These are phyloP conservation scores for Fistulifera solaris DNA, from an alignment of 108 stramenopile genomes.

Conservation along the genomic window DNA sequence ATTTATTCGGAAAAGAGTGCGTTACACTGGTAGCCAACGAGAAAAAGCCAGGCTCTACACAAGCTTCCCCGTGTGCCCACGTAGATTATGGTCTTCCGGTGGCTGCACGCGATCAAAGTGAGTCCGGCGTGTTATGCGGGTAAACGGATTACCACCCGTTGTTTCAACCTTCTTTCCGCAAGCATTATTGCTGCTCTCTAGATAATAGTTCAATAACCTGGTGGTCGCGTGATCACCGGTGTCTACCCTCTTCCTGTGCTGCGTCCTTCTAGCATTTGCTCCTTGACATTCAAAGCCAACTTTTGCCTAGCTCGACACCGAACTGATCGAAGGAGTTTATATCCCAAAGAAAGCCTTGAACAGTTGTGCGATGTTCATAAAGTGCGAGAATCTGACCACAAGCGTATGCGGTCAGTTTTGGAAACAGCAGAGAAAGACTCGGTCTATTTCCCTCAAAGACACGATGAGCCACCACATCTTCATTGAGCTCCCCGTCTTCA, in stretches of 20 bases:
- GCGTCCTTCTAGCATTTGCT: slow-evolving; percentile 52
- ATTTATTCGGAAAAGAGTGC: no score
- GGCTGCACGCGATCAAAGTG: slow-evolving; percentile 41
- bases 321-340: slow-evolving; percentile 99
- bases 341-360: slow-evolving; percentile 99
- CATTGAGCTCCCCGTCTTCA: slow-evolving; percentile 75
- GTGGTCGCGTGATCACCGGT: slow-evolving; percentile 73
- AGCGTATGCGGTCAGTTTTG: slow-evolving; percentile 89
- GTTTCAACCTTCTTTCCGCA: slow-evolving; percentile 16
- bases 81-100: not conserved
- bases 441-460: slow-evolving; percentile 97
- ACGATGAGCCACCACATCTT: slow-evolving; percentile 85
- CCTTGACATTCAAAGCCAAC: slow-evolving; percentile 84
- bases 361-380: slow-evolving; percentile 97
- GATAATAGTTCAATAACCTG: slow-evolving; percentile 78
- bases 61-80: no score
- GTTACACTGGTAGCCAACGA: no score
- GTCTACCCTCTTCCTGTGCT: slow-evolving; percentile 20
- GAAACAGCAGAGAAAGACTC: slow-evolving; percentile 88
- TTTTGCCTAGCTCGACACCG: slow-evolving; percentile 99
- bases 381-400: slow-evolving; percentile 91
- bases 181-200: slow-evolving; percentile 38
- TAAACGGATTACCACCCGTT: slow-evolving; percentile 22
- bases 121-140: slow-evolving; percentile 44
- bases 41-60: no score